Base-by-base conservation (phyloP, 2,329 filamentous ascomycete genomes). In the Akanthomyces uredinophilus region DNA sequence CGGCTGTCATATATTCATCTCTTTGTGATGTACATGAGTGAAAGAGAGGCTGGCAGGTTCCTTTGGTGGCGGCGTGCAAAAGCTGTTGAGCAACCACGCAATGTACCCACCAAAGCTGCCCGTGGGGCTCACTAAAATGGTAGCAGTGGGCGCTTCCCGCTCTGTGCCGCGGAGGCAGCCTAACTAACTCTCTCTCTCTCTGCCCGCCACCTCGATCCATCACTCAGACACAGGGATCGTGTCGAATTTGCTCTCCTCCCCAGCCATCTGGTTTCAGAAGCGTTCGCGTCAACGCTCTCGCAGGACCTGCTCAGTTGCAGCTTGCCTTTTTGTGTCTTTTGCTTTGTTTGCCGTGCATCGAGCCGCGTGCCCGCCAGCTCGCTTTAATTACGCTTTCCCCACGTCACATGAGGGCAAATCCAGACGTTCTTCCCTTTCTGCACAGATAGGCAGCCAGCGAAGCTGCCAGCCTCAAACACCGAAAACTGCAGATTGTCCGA, bases 371-470 rank as follows among this genome's bases (percentile, higher is more conserved):
- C 47, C 57, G 47, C 37, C 32, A 51, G 47, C 57, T 60, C 37
- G 47, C 47, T 41, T 59, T 44, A 18, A 10, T 35, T 27, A 43
- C 37, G 7, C 24, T n/a, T 16, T 37, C 55, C 57, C 57, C 57
- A 60, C 39, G n/a, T 49, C 57, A 41, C 49, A 60, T 60, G 57
- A 60, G 57, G 57, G 47, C 49, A 60, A 35, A 37, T 46, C 49
- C 46, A 32, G 24, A 55, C 52, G 18, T 52, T 37, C 50, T 24
- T 27, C 4, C 49, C 14, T n/a, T n/a, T 60, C n/a, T 49, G 47
- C n/a, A 41, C 47, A 52, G n/a, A 46, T 43, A 24, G 46, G 16
- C 16, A 39, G 32, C 13, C 22, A 16, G 46, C 44, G 43, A 43
- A 8, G 5, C 54, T 16, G 4, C 37, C 11, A 11, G 29, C 27